A percentile compares a stretch with the other conserved stretches of the same genome.
Evolutionary conservation across 208 protist genomes (phyloP).

Genomic region (Leishmania braziliensis): DNA sequence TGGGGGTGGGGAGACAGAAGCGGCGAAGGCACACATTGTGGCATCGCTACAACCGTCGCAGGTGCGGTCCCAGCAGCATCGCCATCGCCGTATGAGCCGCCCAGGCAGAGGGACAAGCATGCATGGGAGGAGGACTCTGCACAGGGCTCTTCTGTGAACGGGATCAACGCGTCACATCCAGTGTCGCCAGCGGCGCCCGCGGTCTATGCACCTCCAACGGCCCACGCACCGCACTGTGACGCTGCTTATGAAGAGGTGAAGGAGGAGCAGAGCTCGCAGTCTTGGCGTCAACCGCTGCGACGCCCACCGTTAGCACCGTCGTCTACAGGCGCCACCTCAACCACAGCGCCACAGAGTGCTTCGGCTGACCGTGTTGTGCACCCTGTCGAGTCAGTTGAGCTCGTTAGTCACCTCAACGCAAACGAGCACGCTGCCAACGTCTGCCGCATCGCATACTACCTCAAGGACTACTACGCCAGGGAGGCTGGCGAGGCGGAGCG

Average conservation of each 20-base stretch:
- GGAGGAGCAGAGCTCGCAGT: slow-evolving; percentile 4
- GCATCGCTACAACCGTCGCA: neutral
- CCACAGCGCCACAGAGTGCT: neutral
- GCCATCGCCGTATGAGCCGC: slow-evolving; percentile 2
- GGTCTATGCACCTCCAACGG: neutral
- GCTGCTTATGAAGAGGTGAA: slow-evolving; percentile 27
- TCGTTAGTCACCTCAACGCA: slow-evolving; percentile 3
- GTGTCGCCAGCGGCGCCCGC: neutral
- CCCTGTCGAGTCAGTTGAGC: neutral
- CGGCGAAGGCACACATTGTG: neutral
- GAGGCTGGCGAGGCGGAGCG: slow-evolving; percentile 45
- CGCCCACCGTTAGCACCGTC: slow-evolving; percentile 5
- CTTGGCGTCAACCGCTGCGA: neutral
- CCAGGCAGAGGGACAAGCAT: neutral
- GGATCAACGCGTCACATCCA: neutral
- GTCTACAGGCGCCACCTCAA: neutral
- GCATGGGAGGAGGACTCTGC: neutral
- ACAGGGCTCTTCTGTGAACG: neutral
- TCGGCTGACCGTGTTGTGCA: neutral
- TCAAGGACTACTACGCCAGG: slow-evolving; percentile 76
- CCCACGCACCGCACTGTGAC: neutral
- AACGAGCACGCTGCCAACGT: slow-evolving; percentile 48
- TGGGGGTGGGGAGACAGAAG: slow-evolving; percentile 26
- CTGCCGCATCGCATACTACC: slow-evolving; percentile 50
- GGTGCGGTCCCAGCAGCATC: neutral